These are phyloP conservation scores for Kodamaea fukazawae DNA, from an alignment of 805 yeast genomes.

Conservation along the genomic window DNA sequence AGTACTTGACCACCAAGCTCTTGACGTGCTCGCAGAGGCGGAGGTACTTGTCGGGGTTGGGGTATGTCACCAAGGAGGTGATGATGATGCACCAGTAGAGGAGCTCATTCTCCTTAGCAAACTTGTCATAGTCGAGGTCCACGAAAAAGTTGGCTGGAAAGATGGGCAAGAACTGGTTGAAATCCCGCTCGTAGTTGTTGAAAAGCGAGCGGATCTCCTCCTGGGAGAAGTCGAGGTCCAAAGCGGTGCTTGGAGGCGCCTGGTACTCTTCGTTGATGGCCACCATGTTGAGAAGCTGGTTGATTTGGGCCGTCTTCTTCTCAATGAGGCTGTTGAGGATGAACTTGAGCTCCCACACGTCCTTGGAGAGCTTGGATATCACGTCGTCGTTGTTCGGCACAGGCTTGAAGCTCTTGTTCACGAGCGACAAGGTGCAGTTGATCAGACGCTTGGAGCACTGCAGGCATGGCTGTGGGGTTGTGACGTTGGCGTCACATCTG, in stretches of 20 bases:
- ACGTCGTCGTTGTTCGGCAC: conserved; percentile 25
- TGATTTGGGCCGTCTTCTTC: conserved; percentile 18
- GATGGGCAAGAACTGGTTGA: conserved; percentile 33
- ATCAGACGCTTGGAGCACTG: conserved; percentile 52
- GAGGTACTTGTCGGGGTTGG: conserved; percentile 20
- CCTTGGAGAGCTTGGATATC: conserved; percentile 24
- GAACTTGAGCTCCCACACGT: conserved; percentile 22
- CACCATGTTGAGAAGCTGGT: conserved; percentile 14
- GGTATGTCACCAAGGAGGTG: conserved; percentile 29
- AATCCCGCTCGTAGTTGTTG: conserved; percentile 26
- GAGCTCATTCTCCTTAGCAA: conserved; percentile 29
- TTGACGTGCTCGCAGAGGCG: conserved; percentile 32
- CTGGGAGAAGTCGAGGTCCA: conserved; percentile 6
- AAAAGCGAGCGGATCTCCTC: conserved; percentile 13
- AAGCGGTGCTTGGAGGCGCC: conserved; percentile 2
- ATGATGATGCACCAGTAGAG: conserved; percentile 42
- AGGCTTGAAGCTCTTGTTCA: conserved; percentile 18
- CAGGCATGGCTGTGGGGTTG: conserved; percentile 56
- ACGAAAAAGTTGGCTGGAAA: conserved; percentile 19
- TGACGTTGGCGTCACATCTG: conserved; percentile 55
- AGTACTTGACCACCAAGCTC: conserved; percentile 36
- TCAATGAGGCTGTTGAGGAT: conserved; percentile 24
- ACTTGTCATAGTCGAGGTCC: conserved; percentile 11
- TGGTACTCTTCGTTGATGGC: conserved; percentile 1
- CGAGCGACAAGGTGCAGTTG: conserved; percentile 54